Evolutionary conservation across 805 yeast genomes (phyloP).

Genomic region (Candida chauliodis): DNA sequence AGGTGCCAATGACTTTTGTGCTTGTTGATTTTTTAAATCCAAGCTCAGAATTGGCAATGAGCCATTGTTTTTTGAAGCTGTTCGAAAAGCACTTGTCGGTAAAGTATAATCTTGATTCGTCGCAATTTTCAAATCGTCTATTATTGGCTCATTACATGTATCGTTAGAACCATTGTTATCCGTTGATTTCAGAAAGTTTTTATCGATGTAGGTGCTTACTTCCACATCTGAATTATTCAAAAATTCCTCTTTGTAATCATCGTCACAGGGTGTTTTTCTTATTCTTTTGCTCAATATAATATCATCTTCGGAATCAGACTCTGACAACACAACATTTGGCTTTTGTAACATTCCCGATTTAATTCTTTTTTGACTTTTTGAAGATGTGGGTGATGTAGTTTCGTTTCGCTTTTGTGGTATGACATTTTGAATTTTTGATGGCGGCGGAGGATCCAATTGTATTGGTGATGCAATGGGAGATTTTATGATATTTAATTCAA

Average conservation of each 20-base stretch:
- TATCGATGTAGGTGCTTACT: background rate
- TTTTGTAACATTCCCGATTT: slow-evolving; percentile 1
- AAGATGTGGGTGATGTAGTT: slow-evolving; percentile 3
- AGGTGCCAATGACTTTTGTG: background rate
- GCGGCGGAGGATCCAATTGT: slow-evolving; percentile 29
- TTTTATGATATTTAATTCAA: background rate
- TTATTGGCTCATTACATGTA: background rate
- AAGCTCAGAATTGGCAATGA: background rate
- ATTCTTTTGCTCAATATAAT: slow-evolving; percentile 3
- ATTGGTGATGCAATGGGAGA: slow-evolving; percentile 4
- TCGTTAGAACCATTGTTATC: background rate
- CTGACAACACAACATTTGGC: background rate
- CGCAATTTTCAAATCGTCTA: slow-evolving; percentile 4
- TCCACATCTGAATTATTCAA: background rate
- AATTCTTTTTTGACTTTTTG: background rate
- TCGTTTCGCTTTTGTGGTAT: slow-evolving; percentile 28
- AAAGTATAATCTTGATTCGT: slow-evolving; percentile 8
- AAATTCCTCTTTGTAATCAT: background rate
- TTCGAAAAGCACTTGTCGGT: background rate
- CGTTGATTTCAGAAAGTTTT: no score
- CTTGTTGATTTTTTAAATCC: background rate
- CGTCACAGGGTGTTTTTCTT: background rate
- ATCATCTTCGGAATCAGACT: slow-evolving; percentile 5
- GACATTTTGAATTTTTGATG: slow-evolving; percentile 9
- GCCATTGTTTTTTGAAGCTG: slow-evolving; percentile 1